Evolutionary conservation across 441 rosid genomes (phyloP).

Genomic region (Gossypium aridum): DNA sequence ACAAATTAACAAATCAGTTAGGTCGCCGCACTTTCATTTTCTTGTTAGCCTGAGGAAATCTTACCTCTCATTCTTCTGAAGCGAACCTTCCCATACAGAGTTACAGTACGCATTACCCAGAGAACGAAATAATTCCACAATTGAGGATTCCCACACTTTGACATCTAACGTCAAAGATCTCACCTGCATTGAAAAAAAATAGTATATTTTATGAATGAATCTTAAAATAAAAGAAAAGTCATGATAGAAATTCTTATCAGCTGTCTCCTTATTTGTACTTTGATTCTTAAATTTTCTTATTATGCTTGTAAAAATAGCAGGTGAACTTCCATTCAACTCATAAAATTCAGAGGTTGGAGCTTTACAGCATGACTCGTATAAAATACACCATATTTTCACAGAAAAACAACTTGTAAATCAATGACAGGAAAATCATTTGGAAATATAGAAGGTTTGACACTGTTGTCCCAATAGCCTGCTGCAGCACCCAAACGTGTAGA

Average conservation of each 20-base stretch:
- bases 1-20: neutral
- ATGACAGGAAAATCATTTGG: neutral
- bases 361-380: neutral
- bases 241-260: neutral
- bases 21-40: neutral
- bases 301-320: neutral
- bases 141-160: constrained; percentile 90
- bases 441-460: neutral
- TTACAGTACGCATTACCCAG: constrained; percentile 83
- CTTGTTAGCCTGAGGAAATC: constrained; percentile 9
- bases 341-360: neutral
- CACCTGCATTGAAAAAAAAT: constrained; percentile 47
- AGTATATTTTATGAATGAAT: neutral
- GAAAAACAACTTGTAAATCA: neutral
- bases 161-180: constrained; percentile 87
- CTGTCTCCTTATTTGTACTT: neutral
- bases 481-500: neutral
- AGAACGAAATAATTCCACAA: constrained; percentile 62
- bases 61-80: constrained; percentile 40
- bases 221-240: neutral
- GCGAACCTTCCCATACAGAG: constrained; percentile 80
- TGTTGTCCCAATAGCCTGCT: neutral
- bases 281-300: neutral
- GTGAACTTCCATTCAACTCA: neutral
- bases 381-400: neutral